A percentile compares a stretch with the other conserved stretches of the same genome.
phyloP scores from a whole-genome alignment of 2,329 filamentous ascomycete genomes.

The Aspergillus tanneri region DNA sequence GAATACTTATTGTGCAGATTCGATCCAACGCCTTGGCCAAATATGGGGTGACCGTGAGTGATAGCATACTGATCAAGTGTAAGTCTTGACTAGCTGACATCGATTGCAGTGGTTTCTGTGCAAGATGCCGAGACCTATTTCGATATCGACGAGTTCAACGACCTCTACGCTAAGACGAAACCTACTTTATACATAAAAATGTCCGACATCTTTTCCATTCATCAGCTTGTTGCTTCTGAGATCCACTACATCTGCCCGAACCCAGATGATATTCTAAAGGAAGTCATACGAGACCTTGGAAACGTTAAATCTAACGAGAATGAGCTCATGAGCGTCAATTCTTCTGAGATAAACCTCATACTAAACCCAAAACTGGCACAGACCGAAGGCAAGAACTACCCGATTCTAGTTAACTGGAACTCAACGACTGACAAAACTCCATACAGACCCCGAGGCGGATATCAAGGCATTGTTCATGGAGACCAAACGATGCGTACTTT shows the following conservation, averaged over 20 bases:
- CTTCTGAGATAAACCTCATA: slow-evolving; percentile 86
- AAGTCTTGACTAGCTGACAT: slow-evolving; percentile 21
- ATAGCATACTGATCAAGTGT: background rate
- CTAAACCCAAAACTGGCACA: slow-evolving; percentile 87
- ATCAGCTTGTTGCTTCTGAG: slow-evolving; percentile 80
- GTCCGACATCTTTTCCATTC: slow-evolving; percentile 93
- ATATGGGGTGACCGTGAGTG: slow-evolving; percentile 68
- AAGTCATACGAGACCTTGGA: slow-evolving; percentile 89
- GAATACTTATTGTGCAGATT: slow-evolving; percentile 85
- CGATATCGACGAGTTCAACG: slow-evolving; percentile 98
- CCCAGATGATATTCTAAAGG: slow-evolving; percentile 82
- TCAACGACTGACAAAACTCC: slow-evolving; percentile 15
- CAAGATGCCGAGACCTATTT: slow-evolving; percentile 87
- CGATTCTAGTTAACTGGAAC: background rate
- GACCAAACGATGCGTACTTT: slow-evolving; percentile 93
- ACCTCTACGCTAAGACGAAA: slow-evolving; percentile 92
- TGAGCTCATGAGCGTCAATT: slow-evolving; percentile 82
- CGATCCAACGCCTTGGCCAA: slow-evolving; percentile 72
- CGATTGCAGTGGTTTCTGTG: slow-evolving; percentile 67
- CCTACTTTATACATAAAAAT: slow-evolving; percentile 99
- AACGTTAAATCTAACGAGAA: slow-evolving; percentile 96
- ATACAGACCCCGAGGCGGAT: slow-evolving; percentile 79
- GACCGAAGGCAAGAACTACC: slow-evolving; percentile 59
- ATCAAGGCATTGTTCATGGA: slow-evolving; percentile 95
- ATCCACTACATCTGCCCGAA: slow-evolving; percentile 73